Percentiles rank a stretch among this genome's conserved stretches.
phyloP scores from a whole-genome alignment of 2,329 filamentous ascomycete genomes.

The Nigrospora sphaerica region DNA sequence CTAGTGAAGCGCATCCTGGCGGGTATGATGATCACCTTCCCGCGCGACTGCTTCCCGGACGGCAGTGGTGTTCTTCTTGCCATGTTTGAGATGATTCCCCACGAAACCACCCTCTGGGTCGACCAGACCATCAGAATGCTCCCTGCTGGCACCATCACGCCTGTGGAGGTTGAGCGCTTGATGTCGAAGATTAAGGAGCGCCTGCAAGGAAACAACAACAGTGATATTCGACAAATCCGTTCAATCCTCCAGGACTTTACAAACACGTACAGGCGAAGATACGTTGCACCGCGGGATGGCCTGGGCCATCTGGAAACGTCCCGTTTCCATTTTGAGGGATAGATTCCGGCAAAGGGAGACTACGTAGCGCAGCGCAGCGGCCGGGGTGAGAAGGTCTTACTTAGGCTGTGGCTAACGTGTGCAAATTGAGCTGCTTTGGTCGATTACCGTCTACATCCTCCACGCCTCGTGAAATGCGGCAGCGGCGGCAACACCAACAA shows the following conservation, averaged over 20 bases:
- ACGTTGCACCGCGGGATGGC: constrained; percentile 91
- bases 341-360: constrained; percentile 5
- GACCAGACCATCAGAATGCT: constrained; percentile 77
- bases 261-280: constrained; percentile 84
- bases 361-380: too few species aligned
- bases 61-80: constrained; percentile 87
- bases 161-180: constrained; percentile 73
- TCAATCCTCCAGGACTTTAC: constrained; percentile 92
- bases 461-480: too few species aligned
- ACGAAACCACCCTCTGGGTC: constrained; percentile 75
- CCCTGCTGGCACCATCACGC: constrained; percentile 72
- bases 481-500: too few species aligned
- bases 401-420: too few species aligned
- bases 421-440: too few species aligned
- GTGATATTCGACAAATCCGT: constrained; percentile 67
- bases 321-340: constrained; percentile 73
- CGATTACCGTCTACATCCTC: too few species aligned
- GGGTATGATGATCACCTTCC: constrained; percentile 99
- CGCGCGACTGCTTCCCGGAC: constrained; percentile 89
- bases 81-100: constrained; percentile 80
- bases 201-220: constrained; percentile 55
- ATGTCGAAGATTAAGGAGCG: constrained; percentile 75
- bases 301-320: constrained; percentile 80
- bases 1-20: constrained; percentile 86
- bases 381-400: too few species aligned